phyloP scores from a whole-genome alignment of 495 filamentous ascomycete genomes.

The Halenospora varia region DNA sequence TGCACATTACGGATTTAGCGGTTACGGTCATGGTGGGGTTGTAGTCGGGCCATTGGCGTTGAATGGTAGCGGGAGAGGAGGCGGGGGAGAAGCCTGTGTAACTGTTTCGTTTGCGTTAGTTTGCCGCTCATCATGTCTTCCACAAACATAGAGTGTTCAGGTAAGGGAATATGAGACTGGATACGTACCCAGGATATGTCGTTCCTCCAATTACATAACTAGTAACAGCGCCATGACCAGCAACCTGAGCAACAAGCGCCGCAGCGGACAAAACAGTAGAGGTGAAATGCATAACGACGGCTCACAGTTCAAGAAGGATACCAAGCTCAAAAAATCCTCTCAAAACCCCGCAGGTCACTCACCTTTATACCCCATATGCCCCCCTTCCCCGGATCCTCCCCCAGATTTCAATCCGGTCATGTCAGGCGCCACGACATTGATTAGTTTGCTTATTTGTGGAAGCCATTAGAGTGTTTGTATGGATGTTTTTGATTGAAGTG shows the following conservation, averaged over 20 bases:
- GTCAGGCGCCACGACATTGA: too few relatives aligned
- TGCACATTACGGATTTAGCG: conserved; percentile 39
- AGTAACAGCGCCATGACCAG: conserved; percentile 53
- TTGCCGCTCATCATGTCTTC: too few relatives aligned
- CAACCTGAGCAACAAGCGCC: conserved; percentile 32
- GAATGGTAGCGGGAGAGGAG: conserved; percentile 42
- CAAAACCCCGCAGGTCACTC: too few relatives aligned
- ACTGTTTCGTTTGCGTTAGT: conserved; percentile 20
- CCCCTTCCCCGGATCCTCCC: too few relatives aligned
- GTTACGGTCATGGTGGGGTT: conserved; percentile 38
- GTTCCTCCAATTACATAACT: conserved; percentile 51
- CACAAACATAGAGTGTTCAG: too few relatives aligned
- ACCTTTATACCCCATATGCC: background rate
- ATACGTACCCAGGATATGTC: conserved; percentile 40
- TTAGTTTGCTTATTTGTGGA: too few relatives aligned
- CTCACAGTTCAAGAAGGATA: background rate
- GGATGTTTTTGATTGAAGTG: too few relatives aligned
- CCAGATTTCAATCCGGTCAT: too few relatives aligned
- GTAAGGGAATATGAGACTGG: conserved; percentile 1
- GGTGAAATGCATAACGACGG: conserved; percentile 25
- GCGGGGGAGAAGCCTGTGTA: conserved; percentile 46
- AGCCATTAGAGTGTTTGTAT: too few relatives aligned
- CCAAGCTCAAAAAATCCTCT: background rate
- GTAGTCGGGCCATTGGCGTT: conserved; percentile 53
- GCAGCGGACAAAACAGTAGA: conserved; percentile 1